Conservation (phyloP, 2,329 filamentous ascomycete genomes). For the Cercospora sesami region DNA sequence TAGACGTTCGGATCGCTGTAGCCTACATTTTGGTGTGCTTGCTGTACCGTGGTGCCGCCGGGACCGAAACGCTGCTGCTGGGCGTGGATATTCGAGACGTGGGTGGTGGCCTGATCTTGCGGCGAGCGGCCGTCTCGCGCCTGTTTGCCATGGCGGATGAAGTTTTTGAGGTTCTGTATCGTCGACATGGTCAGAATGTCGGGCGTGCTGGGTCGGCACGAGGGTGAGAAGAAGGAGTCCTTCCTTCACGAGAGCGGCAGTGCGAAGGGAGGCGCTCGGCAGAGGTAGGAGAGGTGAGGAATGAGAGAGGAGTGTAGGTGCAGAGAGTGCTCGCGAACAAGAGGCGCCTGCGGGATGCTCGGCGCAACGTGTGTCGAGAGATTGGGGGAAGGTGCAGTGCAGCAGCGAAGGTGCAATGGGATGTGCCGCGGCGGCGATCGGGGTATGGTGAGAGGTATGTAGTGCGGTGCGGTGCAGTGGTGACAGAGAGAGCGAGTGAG, state of each 20-base stretch:
- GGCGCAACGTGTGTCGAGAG: too few species aligned
- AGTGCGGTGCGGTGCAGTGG: neutral
- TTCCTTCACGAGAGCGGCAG: neutral
- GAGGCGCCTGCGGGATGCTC: neutral
- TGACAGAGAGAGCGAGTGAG: neutral
- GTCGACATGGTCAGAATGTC: conserved; percentile 56
- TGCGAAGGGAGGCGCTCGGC: neutral
- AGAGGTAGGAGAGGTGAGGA: neutral
- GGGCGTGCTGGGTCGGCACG: neutral
- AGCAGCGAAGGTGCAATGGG: neutral
- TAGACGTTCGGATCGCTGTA: conserved; percentile 63
- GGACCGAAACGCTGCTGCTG: conserved; percentile 58
- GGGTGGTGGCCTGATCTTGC: conserved; percentile 62
- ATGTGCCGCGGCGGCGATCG: neutral
- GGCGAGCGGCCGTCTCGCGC: conserved; percentile 66
- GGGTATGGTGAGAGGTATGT: neutral
- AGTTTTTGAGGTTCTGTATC: conserved; percentile 97
- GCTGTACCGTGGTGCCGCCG: conserved; percentile 44
- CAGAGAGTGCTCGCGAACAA: neutral
- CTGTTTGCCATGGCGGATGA: conserved; percentile 97
- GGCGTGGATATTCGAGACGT: conserved; percentile 64
- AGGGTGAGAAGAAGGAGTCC: neutral
- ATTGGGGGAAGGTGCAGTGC: neutral
- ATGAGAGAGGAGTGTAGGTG: neutral
- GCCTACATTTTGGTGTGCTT: conserved; percentile 45